Percentiles rank a stretch among this genome's conserved stretches.
These are phyloP conservation scores for Vanderwaltozyma yarrowii DNA, from an alignment of 805 yeast genomes.

Conservation along the genomic window DNA sequence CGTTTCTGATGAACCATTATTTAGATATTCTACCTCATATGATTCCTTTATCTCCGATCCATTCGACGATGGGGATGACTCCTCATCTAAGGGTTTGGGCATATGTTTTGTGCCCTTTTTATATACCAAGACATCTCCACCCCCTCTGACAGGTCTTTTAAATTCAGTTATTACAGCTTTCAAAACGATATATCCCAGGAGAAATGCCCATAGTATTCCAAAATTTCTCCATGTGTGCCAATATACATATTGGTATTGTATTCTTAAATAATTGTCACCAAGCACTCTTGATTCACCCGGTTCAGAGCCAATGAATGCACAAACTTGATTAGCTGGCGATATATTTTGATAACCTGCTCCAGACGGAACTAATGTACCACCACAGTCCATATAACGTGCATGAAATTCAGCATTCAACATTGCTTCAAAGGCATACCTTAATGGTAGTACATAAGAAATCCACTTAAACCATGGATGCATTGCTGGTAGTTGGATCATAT, in stretches of 20 bases:
- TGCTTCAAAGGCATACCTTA: constrained; percentile 48
- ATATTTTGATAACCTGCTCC: constrained; percentile 43
- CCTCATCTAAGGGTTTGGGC: constrained; percentile 9
- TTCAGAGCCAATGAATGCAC: constrained; percentile 52
- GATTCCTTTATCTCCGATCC: constrained; percentile 8
- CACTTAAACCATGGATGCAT: constrained; percentile 63
- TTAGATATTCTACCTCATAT: not conserved
- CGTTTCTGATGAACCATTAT: constrained; percentile 2
- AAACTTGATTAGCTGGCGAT: constrained; percentile 33
- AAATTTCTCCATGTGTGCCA: constrained; percentile 73
- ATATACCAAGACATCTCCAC: constrained; percentile 37
- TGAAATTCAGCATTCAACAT: constrained; percentile 29
- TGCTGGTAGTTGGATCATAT: constrained; percentile 45
- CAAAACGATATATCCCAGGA: constrained; percentile 14
- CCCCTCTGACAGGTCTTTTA: constrained; percentile 18
- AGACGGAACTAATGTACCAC: constrained; percentile 37
- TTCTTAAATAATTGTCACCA: constrained; percentile 49
- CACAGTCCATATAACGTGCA: constrained; percentile 22
- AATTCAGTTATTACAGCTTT: constrained; percentile 19
- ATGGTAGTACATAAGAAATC: constrained; percentile 45
- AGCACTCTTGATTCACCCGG: constrained; percentile 43
- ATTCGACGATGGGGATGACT: constrained; percentile 8
- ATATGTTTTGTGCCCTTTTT: constrained; percentile 36
- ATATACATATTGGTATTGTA: constrained; percentile 41
- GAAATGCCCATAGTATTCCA: constrained; percentile 50